Conservation (phyloP, 371 early-diverging fungal genomes). For the Apophysomyces ossiformis region DNA sequence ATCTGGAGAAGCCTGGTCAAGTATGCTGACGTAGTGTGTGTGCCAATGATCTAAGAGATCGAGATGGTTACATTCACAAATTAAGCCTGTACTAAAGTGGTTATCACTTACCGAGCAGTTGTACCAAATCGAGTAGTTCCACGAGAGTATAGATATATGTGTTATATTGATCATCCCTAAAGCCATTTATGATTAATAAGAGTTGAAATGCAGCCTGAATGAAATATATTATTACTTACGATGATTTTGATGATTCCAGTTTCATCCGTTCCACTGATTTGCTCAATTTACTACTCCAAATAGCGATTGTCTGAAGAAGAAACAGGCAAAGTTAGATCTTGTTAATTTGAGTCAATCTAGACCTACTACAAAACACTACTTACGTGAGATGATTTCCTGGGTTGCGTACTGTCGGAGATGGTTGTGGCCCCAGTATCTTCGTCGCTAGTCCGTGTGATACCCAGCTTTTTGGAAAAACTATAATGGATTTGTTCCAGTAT, state of each 20-base stretch:
- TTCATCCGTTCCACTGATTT: conserved; percentile 44
- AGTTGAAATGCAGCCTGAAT: background rate
- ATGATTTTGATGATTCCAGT: conserved; percentile 24
- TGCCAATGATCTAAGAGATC: conserved; percentile 28
- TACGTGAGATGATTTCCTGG: background rate
- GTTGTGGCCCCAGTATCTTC: background rate
- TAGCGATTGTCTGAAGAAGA: conserved; percentile 17
- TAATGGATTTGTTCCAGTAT: conserved; percentile 27
- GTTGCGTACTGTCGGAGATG: background rate
- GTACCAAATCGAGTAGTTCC: conserved; percentile 29
- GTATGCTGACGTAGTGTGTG: conserved; percentile 15
- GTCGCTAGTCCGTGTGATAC: background rate
- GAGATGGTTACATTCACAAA: conserved; percentile 1
- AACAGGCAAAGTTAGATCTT: background rate
- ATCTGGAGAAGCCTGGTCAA: conserved; percentile 16
- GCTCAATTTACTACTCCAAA: conserved; percentile 39
- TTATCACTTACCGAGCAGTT: conserved; percentile 31
- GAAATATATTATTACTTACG: conserved; percentile 22
- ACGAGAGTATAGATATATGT: conserved; percentile 34
- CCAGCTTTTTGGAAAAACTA: conserved; percentile 25
- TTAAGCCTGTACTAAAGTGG: background rate
- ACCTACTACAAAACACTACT: background rate
- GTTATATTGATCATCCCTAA: conserved; percentile 29
- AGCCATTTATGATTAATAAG: background rate
- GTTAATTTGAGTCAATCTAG: background rate